These are phyloP conservation scores for Ceratocystis ficicola DNA, from an alignment of 2,329 filamentous ascomycete genomes.

Conservation along the genomic window DNA sequence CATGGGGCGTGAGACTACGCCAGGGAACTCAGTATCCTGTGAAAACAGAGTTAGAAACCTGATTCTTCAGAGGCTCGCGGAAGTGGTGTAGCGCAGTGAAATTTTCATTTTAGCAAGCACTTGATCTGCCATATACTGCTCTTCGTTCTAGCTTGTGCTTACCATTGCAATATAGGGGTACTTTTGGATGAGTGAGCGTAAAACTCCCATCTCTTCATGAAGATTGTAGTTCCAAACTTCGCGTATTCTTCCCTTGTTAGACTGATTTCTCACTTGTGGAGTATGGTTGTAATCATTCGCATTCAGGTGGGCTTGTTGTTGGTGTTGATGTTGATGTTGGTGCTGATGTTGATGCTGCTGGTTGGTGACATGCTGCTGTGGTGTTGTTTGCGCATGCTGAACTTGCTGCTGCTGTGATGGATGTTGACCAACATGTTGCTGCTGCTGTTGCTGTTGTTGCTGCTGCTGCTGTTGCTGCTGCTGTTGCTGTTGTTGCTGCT, in stretches of 20 bases:
- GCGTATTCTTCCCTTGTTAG: slow-evolving; percentile 73
- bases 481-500: slow-evolving; percentile 31
- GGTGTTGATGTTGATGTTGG: slow-evolving; percentile 30
- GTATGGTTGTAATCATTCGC: slow-evolving; percentile 34
- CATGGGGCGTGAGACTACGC: slow-evolving; percentile 89
- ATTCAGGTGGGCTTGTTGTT: slow-evolving; percentile 26
- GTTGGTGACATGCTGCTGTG: slow-evolving; percentile 19
- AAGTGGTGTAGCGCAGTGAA: slow-evolving; percentile 5
- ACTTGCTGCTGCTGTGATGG: slow-evolving; percentile 47
- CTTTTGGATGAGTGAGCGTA: slow-evolving; percentile 73
- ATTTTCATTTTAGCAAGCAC: too few species aligned
- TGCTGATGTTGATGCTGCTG: slow-evolving; percentile 39
- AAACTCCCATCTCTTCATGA: slow-evolving; percentile 73
- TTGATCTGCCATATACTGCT: too few species aligned
- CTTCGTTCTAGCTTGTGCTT: slow-evolving; percentile 30
- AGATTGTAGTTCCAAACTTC: slow-evolving; percentile 94
- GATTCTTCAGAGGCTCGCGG: background rate
- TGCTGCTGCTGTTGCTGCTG: slow-evolving; percentile 32
- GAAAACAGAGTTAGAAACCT: slow-evolving; percentile 19
- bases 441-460: slow-evolving; percentile 43
- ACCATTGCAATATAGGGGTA: slow-evolving; percentile 98
- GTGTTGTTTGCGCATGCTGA: slow-evolving; percentile 28
- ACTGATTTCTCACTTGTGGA: slow-evolving; percentile 39
- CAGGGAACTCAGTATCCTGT: slow-evolving; percentile 97
- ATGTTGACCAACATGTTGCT: slow-evolving; percentile 34